These are phyloP conservation scores for Tylopilus sp. DNA, from an alignment of 1,284 basidiomycete genomes.

Conservation along the genomic window DNA sequence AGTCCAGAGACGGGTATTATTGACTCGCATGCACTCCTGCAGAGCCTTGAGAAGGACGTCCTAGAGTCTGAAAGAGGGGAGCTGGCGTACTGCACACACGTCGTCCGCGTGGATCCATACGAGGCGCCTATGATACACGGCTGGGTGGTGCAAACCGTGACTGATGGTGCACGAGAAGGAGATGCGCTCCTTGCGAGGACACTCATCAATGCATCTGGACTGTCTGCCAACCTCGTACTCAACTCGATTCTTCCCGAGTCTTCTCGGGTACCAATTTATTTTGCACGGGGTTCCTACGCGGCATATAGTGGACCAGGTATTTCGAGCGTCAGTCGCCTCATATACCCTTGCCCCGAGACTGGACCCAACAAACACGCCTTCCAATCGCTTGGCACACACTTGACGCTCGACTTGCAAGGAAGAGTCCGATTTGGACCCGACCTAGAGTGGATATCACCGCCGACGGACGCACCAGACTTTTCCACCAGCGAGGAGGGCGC, in stretches of 20 bases:
- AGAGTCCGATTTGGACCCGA: slow-evolving; percentile 94
- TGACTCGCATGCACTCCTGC: slow-evolving; percentile 82
- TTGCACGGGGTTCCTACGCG: slow-evolving; percentile 82
- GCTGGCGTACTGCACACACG: slow-evolving; percentile 78
- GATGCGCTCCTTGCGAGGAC: slow-evolving; percentile 83
- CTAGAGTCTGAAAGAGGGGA: slow-evolving; percentile 69
- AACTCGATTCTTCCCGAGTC: slow-evolving; percentile 66
- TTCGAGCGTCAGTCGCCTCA: slow-evolving; percentile 66
- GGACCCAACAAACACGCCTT: slow-evolving; percentile 59
- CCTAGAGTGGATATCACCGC: slow-evolving; percentile 79
- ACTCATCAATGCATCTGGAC: slow-evolving; percentile 86
- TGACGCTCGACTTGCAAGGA: slow-evolving; percentile 86
- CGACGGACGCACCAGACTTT: slow-evolving; percentile 34
- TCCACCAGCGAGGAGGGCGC: slow-evolving; percentile 44
- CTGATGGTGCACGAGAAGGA: slow-evolving; percentile 45
- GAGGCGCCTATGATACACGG: slow-evolving; percentile 42
- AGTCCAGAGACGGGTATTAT: slow-evolving; percentile 91
- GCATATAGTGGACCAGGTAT: slow-evolving; percentile 80
- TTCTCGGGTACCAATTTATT: slow-evolving; percentile 67
- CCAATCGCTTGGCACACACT: slow-evolving; percentile 85
- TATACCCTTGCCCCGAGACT: slow-evolving; percentile 85
- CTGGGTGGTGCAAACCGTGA: slow-evolving; percentile 72
- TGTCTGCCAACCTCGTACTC: slow-evolving; percentile 71
- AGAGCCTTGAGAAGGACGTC: slow-evolving; percentile 79
- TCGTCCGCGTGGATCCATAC: slow-evolving; percentile 83